phyloP scores from a whole-genome alignment of 441 rosid species.

The Viola pubescens region DNA sequence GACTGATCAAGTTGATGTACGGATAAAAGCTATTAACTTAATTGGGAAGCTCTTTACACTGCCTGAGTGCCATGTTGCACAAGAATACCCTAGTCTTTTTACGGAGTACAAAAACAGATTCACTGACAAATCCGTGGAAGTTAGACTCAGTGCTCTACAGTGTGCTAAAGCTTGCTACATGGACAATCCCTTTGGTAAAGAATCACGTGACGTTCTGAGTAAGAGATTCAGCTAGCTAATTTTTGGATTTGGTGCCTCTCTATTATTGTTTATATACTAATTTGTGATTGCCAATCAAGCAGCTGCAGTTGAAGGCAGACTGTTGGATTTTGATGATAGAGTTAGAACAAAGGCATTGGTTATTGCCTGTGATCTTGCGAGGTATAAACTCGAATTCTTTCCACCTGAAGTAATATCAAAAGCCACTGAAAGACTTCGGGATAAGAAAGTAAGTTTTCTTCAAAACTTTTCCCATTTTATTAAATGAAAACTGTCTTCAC shows the following conservation, averaged over 20 bases:
- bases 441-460: slow-evolving; percentile 66
- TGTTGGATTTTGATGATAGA: slow-evolving; percentile 80
- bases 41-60: slow-evolving; percentile 66
- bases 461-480: slow-evolving; percentile 6
- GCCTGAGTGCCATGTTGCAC: slow-evolving; percentile 45
- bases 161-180: slow-evolving; percentile 67
- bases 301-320: slow-evolving; percentile 74
- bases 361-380: slow-evolving; percentile 75
- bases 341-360: slow-evolving; percentile 75
- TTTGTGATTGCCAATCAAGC: slow-evolving; percentile 21
- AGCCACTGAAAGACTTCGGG: slow-evolving; percentile 79
- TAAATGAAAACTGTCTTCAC: neutral
- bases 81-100: slow-evolving; percentile 54
- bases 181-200: slow-evolving; percentile 49
- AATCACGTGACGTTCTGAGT: slow-evolving; percentile 62
- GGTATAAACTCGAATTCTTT: slow-evolving; percentile 42
- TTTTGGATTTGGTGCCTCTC: neutral
- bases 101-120: slow-evolving; percentile 84
- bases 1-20: slow-evolving; percentile 93
- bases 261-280: slow-evolving; percentile 10
- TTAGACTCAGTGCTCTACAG: slow-evolving; percentile 69
- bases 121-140: slow-evolving; percentile 84
- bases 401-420: slow-evolving; percentile 51
- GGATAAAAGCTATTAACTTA: slow-evolving; percentile 83
- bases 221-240: slow-evolving; percentile 22